Evolutionary conservation across 345 rosid genomes (phyloP).

Genomic region (Erodium maritimum): DNA sequence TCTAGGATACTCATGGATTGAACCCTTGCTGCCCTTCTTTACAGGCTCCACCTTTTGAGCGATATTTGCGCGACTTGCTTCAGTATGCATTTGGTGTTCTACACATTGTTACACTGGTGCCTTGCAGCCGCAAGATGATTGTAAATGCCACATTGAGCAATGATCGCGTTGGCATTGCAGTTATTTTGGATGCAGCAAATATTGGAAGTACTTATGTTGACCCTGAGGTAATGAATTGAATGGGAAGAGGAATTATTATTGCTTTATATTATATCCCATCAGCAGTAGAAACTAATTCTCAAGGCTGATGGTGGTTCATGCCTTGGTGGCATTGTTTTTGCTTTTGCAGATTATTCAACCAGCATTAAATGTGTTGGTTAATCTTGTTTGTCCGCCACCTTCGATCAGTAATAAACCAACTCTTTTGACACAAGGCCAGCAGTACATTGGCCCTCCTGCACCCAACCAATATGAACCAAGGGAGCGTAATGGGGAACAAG

Average conservation of each 20-base stretch:
- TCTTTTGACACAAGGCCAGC: conserved; percentile 28
- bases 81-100: conserved; percentile 96
- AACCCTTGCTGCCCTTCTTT: conserved; percentile 14
- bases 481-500: conserved; percentile 44
- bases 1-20: neutral
- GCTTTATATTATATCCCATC: neutral
- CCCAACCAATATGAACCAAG: conserved; percentile 36
- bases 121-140: conserved; percentile 80
- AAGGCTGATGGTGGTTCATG: no score
- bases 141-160: conserved; percentile 75
- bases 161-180: conserved; percentile 81
- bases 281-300: neutral
- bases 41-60: conserved; percentile 94
- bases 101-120: conserved; percentile 77
- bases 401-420: conserved; percentile 82
- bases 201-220: conserved; percentile 71
- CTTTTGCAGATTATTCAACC: conserved; percentile 81
- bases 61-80: conserved; percentile 89
- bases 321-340: no score
- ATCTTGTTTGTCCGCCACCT: conserved; percentile 98
- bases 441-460: conserved; percentile 23
- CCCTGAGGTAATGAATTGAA: conserved; percentile 59
- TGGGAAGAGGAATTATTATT: neutral
- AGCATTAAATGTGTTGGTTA: conserved; percentile 79
- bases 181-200: conserved; percentile 88